A percentile compares a stretch with the other conserved stretches of the same genome.
These are phyloP conservation scores for Tremella yokohamensis DNA, from an alignment of 768 basidiomycete species.

Conservation along the genomic window DNA sequence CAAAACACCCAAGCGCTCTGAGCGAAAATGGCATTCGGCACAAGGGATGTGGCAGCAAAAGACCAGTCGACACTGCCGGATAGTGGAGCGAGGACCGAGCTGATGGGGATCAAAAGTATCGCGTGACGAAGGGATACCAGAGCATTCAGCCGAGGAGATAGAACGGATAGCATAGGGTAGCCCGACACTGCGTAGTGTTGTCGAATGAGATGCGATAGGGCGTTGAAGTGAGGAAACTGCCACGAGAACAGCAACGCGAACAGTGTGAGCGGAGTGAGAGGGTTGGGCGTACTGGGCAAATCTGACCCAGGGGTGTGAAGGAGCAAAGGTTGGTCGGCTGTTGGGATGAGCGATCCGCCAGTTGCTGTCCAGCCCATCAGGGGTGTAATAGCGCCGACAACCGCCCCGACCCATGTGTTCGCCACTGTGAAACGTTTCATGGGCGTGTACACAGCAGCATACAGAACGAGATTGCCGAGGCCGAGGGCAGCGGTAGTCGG, in stretches of 20 bases:
- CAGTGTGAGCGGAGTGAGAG: constrained; percentile 73
- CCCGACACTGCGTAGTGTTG: constrained; percentile 87
- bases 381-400: constrained; percentile 89
- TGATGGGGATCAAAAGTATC: constrained; percentile 64
- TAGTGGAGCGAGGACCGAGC: constrained; percentile 74
- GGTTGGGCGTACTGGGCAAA: constrained; percentile 58
- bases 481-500: constrained; percentile 82
- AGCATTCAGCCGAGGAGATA: constrained; percentile 73
- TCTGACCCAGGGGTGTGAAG: constrained; percentile 60
- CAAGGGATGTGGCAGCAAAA: constrained; percentile 71
- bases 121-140: constrained; percentile 81
- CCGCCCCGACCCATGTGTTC: constrained; percentile 92
- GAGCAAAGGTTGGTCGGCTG: constrained; percentile 60
- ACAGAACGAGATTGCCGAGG: constrained; percentile 75
- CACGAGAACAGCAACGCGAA: constrained; percentile 86
- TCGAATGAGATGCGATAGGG: constrained; percentile 81
- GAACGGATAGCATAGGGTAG: constrained; percentile 84
- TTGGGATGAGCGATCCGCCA: constrained; percentile 71
- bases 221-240: constrained; percentile 99
- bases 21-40: constrained; percentile 70
- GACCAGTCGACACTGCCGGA: constrained; percentile 89
- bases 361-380: constrained; percentile 98
- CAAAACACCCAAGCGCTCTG: constrained; percentile 73
- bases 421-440: constrained; percentile 74
- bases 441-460: constrained; percentile 88